Base-by-base conservation (phyloP, 129 eudicot genomes). In the Dittrichia graveolens region DNA sequence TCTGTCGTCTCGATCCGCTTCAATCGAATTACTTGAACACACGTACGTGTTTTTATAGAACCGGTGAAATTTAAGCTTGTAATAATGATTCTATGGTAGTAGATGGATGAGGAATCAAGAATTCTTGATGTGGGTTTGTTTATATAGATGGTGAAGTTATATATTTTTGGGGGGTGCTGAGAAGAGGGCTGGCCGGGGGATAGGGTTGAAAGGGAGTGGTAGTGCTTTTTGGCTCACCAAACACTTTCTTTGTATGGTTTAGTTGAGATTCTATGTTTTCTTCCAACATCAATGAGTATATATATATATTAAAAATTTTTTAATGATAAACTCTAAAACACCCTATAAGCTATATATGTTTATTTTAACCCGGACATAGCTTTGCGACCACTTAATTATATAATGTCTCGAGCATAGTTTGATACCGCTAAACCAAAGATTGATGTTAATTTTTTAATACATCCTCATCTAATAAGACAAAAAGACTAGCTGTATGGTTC, bases 151-250 rank as follows among this genome's bases (percentile, higher is more conserved):
- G 63, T 19, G 72, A 15, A 14, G 2, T 18, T 41, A 19, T n/a
- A 35, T 24, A 2, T 34, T 47, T 45, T 31, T 12, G 12, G 4
- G 5, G 45, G 57, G 34, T 6, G n/a, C n/a, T n/a, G 18, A 41
- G 11, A 41, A 34, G 9, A 11, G 69, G 12, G 58, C n/a, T n/a
- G n/a, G n/a, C n/a, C 10, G 14, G n/a, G 48, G 43, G n/a, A 39
- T 43, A 15, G 54, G 45, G 31, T 53, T 70, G 65, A 48, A 12
- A 53, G 47, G 40, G 57, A 69, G 71, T 69, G 46, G 64, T 77
- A 65, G 77, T 78, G 81, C 76, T 78, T 61, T 58, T 69, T 69
- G 72, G 76, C 48, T 78, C 81, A 78, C 76, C 56, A 70, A 35
- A 72, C 81, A 78, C 67, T 77, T 13, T 45, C 74, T 65, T 61